phyloP scores from a whole-genome alignment of 305 asterid genomes.

The Fraxinus nigra region DNA sequence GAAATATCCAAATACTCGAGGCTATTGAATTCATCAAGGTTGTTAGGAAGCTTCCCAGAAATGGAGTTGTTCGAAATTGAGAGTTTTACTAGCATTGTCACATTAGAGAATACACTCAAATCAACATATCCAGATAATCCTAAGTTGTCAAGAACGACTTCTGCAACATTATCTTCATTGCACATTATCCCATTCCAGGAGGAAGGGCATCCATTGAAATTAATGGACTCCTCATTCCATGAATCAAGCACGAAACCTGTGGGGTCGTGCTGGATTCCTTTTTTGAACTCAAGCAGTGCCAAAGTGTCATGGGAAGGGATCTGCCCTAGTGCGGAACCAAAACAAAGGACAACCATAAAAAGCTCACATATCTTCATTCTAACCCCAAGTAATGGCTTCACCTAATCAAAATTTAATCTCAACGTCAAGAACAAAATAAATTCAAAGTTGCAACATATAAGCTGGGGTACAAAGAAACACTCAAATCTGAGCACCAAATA shows the following conservation, averaged over 20 bases:
- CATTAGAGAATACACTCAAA: slow-evolving; percentile 68
- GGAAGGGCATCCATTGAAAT: slow-evolving; percentile 80
- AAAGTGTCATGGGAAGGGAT: slow-evolving; percentile 88
- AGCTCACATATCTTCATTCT: slow-evolving; percentile 8
- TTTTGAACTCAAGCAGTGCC: slow-evolving; percentile 28
- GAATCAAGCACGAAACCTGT: slow-evolving; percentile 14
- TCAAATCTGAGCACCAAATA: background rate
- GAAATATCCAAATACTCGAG: slow-evolving; percentile 79
- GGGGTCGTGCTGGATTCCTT: slow-evolving; percentile 18
- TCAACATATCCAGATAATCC: slow-evolving; percentile 66
- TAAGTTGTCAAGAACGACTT: slow-evolving; percentile 74
- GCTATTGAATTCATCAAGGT: slow-evolving; percentile 59
- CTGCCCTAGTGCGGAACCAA: slow-evolving; percentile 1
- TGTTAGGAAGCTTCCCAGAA: slow-evolving; percentile 56
- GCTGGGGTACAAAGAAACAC: background rate
- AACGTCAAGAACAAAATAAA: background rate
- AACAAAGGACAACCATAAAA: background rate
- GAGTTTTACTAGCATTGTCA: slow-evolving; percentile 77
- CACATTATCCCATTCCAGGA: slow-evolving; percentile 98
- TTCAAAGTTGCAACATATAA: background rate
- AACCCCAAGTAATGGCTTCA: slow-evolving; percentile 5
- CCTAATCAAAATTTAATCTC: background rate
- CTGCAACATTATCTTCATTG: slow-evolving; percentile 80
- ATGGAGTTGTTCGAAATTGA: slow-evolving; percentile 79
- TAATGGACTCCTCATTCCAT: slow-evolving; percentile 16